A percentile compares a stretch with the other conserved stretches of the same genome.
These are phyloP conservation scores for Patellifolia procumbens DNA, from an alignment of 179 eudicot species.

Conservation along the genomic window DNA sequence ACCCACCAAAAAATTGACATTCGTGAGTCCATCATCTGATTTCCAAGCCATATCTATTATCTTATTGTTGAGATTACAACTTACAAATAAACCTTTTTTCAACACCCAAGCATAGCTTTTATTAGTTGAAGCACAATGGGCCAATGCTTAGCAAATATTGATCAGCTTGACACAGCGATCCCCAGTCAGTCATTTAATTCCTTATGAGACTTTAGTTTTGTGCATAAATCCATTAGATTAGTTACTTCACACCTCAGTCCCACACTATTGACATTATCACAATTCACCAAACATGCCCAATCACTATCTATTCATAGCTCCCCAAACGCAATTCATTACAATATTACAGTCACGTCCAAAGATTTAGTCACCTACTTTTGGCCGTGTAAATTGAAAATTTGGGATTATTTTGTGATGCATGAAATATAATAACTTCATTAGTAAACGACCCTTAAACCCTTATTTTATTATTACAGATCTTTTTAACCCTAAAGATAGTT, in stretches of 20 bases:
- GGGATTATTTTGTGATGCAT: constrained; percentile 1
- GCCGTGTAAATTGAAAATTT: background rate
- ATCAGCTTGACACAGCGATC: background rate
- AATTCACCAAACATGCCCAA: background rate
- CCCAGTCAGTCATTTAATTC: background rate
- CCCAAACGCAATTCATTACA: background rate
- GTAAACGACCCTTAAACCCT: background rate
- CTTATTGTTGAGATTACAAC: too few relatives aligned
- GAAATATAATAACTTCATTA: constrained; percentile 12
- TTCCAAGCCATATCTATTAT: too few relatives aligned
- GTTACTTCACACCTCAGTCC: constrained; percentile 5
- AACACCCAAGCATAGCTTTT: too few relatives aligned
- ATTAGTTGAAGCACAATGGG: background rate
- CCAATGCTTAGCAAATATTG: background rate
- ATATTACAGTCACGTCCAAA: background rate
- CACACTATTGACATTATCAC: background rate
- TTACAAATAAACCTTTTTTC: too few relatives aligned
- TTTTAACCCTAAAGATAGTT: background rate
- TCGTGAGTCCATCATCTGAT: too few relatives aligned
- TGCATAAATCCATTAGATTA: constrained; percentile 6
- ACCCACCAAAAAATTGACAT: too few relatives aligned
- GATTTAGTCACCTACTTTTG: constrained; percentile 9
- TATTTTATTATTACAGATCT: too few relatives aligned
- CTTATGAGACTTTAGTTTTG: background rate
- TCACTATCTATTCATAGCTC: background rate